phyloP scores from a whole-genome alignment of 2,329 filamentous ascomycete genomes.

The Aspergillus tubingensis region DNA sequence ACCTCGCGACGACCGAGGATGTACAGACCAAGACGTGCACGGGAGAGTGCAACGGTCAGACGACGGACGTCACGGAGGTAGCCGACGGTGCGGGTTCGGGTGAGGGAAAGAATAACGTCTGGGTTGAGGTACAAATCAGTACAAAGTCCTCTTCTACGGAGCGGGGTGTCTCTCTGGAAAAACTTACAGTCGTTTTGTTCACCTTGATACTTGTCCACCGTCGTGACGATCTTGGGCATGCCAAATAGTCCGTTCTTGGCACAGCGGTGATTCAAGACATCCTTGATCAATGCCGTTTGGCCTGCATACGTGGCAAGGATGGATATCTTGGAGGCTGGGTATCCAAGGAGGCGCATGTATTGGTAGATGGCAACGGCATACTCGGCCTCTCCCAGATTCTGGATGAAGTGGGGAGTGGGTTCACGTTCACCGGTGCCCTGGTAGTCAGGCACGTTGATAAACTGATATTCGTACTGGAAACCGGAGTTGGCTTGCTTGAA shows the following conservation, averaged over 20 bases:
- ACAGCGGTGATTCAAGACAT: constrained; percentile 83
- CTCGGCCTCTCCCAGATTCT: constrained; percentile 95
- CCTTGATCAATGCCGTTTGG: constrained; percentile 81
- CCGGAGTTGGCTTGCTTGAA: constrained; percentile 85
- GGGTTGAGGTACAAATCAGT: constrained; percentile 18
- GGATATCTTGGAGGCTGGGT: constrained; percentile 78
- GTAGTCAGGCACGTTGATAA: constrained; percentile 93
- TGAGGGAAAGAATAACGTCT: constrained; percentile 93
- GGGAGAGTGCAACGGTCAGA: constrained; percentile 90
- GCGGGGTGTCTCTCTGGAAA: neutral
- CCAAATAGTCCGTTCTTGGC: constrained; percentile 82
- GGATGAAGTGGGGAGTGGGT: constrained; percentile 90
- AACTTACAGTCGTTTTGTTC: constrained; percentile 97
- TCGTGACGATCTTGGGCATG: constrained; percentile 83
- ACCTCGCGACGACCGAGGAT: constrained; percentile 84
- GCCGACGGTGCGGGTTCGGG: constrained; percentile 82
- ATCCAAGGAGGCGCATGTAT: constrained; percentile 95
- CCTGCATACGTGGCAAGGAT: constrained; percentile 94
- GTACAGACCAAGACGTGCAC: constrained; percentile 87
- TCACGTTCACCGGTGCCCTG: constrained; percentile 86
- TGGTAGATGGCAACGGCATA: constrained; percentile 94
- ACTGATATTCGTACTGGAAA: constrained; percentile 92
- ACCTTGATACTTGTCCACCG: constrained; percentile 98
- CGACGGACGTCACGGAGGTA: constrained; percentile 92
- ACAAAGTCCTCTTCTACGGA: neutral